Base-by-base conservation (phyloP, 352 stramenopile species). In the Thraustochytrium sp. region DNA sequence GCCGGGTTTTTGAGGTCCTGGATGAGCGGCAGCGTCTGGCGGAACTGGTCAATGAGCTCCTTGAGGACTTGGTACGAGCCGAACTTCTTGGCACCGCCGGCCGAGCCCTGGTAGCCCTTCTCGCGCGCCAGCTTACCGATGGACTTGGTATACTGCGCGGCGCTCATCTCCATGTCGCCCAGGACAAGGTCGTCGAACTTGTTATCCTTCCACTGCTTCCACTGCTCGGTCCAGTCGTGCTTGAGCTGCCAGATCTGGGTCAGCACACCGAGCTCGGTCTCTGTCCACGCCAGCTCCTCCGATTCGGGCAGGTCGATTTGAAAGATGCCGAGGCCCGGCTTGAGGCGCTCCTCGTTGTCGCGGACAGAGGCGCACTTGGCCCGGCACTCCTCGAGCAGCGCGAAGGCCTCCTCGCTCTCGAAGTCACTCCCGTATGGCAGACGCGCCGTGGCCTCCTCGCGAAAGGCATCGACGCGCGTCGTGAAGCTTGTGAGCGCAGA, bases 1-100 rank as follows among this genome's bases (percentile, higher is more conserved):
- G 96, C 93, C 75, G 99, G 97, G 1, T 96, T 98, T 78, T 98
- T 98, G 13, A 99, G 88, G 76, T 99, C 97, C 38, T 93, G 93
- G 3, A 99, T 86, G 36, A 99, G 87, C 37, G 90, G 89, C 80
- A 98, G 96, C 65, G 97, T 96, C 76, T 89, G 86, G 54, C 98
- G 93, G 84, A 96, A 98, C 4, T 88, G 86, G 63, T 98, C 94
- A 54, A 99, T 92, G 51, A 91, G 90, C 54, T 85, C 80, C 34
- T 68, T 82, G 42, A 85, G 56, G 8, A 36, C 63, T 29, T 85
- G 74, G 48, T 82, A 78, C 16, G 38, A 46, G 2, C 82, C 59
- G 34, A 78, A 34, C 48, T 85, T 68, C 29, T 86, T 86, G 5
- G 76, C 76, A 16, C 76, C 76, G 21, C 76, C 63, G 23, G 61